A percentile compares a stretch with the other conserved stretches of the same genome.
Conservation (phyloP, 495 filamentous ascomycete species). For the Daldinia concentrica region DNA sequence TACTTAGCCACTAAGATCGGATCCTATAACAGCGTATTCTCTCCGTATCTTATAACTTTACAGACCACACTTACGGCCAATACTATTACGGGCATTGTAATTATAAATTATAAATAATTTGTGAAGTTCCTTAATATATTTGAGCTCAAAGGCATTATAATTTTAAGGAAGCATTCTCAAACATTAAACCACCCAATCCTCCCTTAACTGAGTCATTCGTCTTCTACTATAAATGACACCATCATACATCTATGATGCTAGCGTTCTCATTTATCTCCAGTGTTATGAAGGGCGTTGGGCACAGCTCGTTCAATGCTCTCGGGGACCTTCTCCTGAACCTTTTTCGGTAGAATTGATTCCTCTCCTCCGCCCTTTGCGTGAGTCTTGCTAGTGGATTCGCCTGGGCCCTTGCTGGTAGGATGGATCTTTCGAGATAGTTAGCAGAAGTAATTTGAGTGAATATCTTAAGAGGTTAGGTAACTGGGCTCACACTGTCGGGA, state of each 20-base stretch:
- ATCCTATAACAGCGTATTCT: no score
- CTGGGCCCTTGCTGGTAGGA: constrained; percentile 8
- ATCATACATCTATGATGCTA: constrained; percentile 3
- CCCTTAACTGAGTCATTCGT: background rate
- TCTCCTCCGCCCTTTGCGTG: constrained; percentile 31
- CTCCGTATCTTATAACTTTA: no score
- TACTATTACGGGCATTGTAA: background rate
- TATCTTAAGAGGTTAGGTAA: background rate
- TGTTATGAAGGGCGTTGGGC: constrained; percentile 25
- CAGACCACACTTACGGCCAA: background rate
- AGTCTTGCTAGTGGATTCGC: constrained; percentile 24
- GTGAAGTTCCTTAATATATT: background rate
- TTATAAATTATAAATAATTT: background rate
- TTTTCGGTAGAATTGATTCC: constrained; percentile 30
- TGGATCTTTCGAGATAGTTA: constrained; percentile 11
- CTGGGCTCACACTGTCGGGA: constrained; percentile 18
- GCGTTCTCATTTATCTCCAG: constrained; percentile 19
- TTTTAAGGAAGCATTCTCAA: background rate
- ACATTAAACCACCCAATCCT: background rate
- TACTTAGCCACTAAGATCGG: no score
- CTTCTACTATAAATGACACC: background rate
- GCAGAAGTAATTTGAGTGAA: background rate
- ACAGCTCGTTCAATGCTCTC: constrained; percentile 30
- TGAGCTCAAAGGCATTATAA: background rate
- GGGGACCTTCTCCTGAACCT: constrained; percentile 32